Base-by-base conservation (phyloP, 2,329 filamentous ascomycete species). In the Didymella exigua region DNA sequence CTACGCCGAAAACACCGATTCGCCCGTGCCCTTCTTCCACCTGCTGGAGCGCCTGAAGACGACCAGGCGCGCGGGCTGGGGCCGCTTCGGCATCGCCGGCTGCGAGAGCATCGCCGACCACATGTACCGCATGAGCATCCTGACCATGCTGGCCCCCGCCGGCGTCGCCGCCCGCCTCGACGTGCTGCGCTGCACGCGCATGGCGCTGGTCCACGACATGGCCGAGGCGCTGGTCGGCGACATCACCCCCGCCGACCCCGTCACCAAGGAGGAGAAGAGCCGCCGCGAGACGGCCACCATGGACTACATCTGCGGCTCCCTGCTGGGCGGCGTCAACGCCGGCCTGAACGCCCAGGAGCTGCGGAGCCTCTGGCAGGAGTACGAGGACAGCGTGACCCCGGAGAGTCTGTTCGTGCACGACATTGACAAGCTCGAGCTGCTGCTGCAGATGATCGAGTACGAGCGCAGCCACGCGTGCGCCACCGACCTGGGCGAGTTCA, bases 71-170 rank as follows among this genome's bases (percentile, higher is more conserved):
- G 95, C 97, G 77, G 95, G 95, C 62, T 99, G 95, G 95, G 86
- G 90, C 51, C 86, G 95, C 31, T 97, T 97, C 73, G 87, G 86
- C 33, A 91, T 99, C 62, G 64, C 74, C 52, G 62, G 77, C 54
- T 89, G 91, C 73, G 95, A 99, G 77, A 96, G 91, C 2, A 97
- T 99, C 71, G 85, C 91, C 49, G 95, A 99, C 79, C 95, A 99
- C 82, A 99, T 99, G 95, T 99, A 98, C 78, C 92, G 95, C 78
- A 99, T 99, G 95, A 91, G 93, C 44, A 85, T 99, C 65, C 91
- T 99, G 75, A 92, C 91, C 61, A 90, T 99, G 87, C 85, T 97
- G 62, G 92, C 91, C 2, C 93, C 95, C 1, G 82, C 90, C 0
- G 78, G 88, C 1, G 84, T 97, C 10, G 82, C 86, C 2, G 77